Base-by-base conservation (phyloP, 768 basidiomycete genomes). In the Boletellus emodensis region DNA sequence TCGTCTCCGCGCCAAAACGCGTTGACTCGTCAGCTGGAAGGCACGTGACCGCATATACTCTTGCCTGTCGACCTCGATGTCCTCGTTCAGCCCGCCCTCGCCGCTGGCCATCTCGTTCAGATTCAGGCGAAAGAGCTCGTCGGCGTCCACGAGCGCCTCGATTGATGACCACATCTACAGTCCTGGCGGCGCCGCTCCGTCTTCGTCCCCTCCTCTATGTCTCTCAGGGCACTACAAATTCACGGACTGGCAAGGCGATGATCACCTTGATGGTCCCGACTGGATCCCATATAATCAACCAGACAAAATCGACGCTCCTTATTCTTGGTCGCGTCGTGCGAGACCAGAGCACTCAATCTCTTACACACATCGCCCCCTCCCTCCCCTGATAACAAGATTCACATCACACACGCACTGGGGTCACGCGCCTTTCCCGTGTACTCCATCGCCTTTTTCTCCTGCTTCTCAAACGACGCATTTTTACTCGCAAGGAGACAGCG, bases 1-100 rank as follows among this genome's bases (percentile, higher is more conserved):
- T 12, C 53, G 53, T 63, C 66, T 67, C 66, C 66, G 66, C 61
- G 15, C 49, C 44, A 69, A 67, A 69, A 62, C 66, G 66, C 68
- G 66, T 69, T 67, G 53, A 67, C 56, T 49, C 12, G 36, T 41
- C 18, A 40, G 52, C 51, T 49, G 20, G 49, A 18, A 20, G 1
- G 34, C 68, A 69, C 66, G 66, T 67, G 66, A 67, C 57, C 52
- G 51, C 61, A 68, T 67, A 64, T 46, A 48, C 51, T 55, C 57
- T 65, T 60, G 44, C 28, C 56, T 20, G 41, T 44, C 54, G 57
- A 69, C 66, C 38, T 53, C 65, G 49, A 67, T 67, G 65, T 60
- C 55, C 48, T 60, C 56, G 11, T 44, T 40, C 39, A 24, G 38
- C 46, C 47, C 46, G 15, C 20, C 44, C 24, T 49, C 56, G 17